Base-by-base conservation (phyloP, 768 basidiomycete genomes). In the Termitomyces titanicus region DNA sequence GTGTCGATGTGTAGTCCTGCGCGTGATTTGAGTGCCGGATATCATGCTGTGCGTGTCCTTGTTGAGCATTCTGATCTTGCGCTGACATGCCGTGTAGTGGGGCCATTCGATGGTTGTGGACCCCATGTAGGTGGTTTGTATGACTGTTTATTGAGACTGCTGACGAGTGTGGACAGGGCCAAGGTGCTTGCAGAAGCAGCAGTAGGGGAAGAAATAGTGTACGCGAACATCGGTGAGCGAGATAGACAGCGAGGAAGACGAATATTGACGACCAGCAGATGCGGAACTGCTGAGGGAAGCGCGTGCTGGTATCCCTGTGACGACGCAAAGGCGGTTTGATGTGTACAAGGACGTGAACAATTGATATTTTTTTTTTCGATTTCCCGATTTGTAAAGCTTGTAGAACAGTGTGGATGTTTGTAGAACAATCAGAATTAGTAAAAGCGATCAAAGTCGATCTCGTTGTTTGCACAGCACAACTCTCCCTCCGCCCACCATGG, bases 1-100 rank as follows among this genome's bases (percentile, higher is more conserved):
- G 83, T 98, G 58, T 81, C 90, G 1, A 96, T 95, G 93, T 96
- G 94, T 66, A 97, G 94, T 54, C 94, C 95, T 29, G 96, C 97
- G 3, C 82, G 95, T 22, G 88, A 96, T 61, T 65, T 88, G 61
- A 83, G 72, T 10, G 89, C 92, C 18, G 79, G 79, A 15, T 98
- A 98, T 69, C 93, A 97, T 65, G 94, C 96, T 54, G 90, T 92
- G 61, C 61, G 87, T 74, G 29, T 18, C 10, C 37, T 12, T 18
- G 53, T 12, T 37, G 31, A 35, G 15, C 54, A 31, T 62, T 42
- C 10, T 44, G 27, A 33, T 40, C 18, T 27, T 45, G 25, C 38
- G 18, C 46, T 55, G 27, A 34, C 20, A 31, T 5, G 45, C 55
- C 29, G 27, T 51, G 29, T 39, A 93, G 92, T 94, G 89, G 83